These are phyloP conservation scores for Passalora sequoiae DNA, from an alignment of 2,329 filamentous ascomycete species.

Conservation along the genomic window DNA sequence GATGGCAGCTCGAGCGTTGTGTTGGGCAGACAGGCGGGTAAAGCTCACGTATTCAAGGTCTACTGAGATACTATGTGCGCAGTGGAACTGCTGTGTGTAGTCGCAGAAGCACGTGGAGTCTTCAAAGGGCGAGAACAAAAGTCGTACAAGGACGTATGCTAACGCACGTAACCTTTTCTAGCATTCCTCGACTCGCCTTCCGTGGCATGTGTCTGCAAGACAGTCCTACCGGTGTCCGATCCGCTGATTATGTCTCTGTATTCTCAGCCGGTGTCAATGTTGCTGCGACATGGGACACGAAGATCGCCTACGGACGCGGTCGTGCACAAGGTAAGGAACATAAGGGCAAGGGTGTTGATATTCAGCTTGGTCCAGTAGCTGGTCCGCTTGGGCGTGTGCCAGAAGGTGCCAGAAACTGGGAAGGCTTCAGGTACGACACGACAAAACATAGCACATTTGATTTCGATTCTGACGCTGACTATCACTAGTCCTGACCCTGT, in stretches of 20 bases:
- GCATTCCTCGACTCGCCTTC: constrained; percentile 35
- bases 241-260: constrained; percentile 39
- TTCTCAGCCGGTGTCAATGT: constrained; percentile 41
- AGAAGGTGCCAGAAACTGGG: constrained; percentile 36
- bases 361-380: constrained; percentile 63
- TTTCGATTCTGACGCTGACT: too few species aligned
- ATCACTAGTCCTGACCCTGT: constrained; percentile 62
- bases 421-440: constrained; percentile 55
- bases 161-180: too few species aligned
- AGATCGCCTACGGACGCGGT: constrained; percentile 32
- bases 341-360: constrained; percentile 49
- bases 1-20: constrained; percentile 30
- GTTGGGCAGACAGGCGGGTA: constrained; percentile 36
- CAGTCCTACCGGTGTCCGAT: constrained; percentile 39
- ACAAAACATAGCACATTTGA: not conserved
- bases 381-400: constrained; percentile 46
- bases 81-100: too few species aligned
- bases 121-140: too few species aligned
- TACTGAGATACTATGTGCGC: too few species aligned
- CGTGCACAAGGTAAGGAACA: constrained; percentile 31
- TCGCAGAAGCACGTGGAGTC: too few species aligned
- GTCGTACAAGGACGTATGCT: too few species aligned
- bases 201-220: constrained; percentile 42
- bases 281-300: constrained; percentile 42
- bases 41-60: too few species aligned